These are phyloP conservation scores for Candida sp. DNA, from an alignment of 1,139 yeast species.

Conservation along the genomic window DNA sequence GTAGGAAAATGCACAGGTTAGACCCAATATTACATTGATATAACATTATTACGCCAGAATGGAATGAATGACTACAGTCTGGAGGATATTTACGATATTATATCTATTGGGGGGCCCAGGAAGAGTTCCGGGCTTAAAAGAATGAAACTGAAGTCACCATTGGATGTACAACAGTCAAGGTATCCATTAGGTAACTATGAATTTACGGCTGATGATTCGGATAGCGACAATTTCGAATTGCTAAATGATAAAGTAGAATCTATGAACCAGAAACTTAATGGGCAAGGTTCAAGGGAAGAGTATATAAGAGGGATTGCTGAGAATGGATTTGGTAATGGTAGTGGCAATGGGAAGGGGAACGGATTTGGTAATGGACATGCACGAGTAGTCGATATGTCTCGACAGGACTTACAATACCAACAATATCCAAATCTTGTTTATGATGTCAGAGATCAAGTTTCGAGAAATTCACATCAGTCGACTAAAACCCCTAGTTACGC, in stretches of 20 bases:
- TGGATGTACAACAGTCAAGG: background rate
- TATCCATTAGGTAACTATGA: too few relatives aligned
- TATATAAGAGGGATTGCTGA: too few relatives aligned
- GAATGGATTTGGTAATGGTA: background rate
- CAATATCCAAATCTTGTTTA: background rate
- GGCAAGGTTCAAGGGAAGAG: background rate
- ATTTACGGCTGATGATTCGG: background rate
- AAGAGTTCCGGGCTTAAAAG: background rate
- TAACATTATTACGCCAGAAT: background rate
- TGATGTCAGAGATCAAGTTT: background rate
- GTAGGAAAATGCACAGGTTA: too few relatives aligned
- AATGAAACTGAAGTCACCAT: background rate
- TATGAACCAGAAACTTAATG: background rate
- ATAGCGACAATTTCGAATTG: background rate
- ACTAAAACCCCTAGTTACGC: background rate
- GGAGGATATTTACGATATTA: conserved; percentile 1
- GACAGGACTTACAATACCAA: background rate
- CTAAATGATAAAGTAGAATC: background rate
- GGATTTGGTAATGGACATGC: background rate
- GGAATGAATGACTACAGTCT: background rate
- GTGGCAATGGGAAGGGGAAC: background rate
- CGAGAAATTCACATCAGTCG: background rate
- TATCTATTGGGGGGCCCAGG: background rate
- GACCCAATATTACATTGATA: too few relatives aligned
- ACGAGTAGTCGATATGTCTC: too few relatives aligned